Conservation (phyloP, 2,329 filamentous ascomycete species). For the Tolypocladium paradoxum region DNA sequence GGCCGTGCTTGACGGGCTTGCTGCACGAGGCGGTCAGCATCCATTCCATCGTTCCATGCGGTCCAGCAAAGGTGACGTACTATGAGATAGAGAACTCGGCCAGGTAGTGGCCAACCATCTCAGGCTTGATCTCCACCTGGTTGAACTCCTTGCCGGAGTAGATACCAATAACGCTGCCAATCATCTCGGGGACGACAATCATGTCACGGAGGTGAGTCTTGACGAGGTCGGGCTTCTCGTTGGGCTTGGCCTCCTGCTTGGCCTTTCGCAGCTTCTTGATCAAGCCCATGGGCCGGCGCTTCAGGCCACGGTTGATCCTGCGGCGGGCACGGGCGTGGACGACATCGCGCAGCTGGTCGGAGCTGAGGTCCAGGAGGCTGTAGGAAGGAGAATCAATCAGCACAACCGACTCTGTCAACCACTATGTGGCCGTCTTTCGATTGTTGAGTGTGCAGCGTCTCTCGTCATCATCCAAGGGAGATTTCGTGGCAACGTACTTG, state of each 20-base stretch:
- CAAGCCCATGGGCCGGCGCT: slow-evolving; percentile 99
- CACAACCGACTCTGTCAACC: not conserved
- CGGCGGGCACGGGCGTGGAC: slow-evolving; percentile 97
- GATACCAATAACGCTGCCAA: slow-evolving; percentile 95
- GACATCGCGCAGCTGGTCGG: slow-evolving; percentile 97
- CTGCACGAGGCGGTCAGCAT: slow-evolving; percentile 49
- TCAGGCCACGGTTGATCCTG: slow-evolving; percentile 98
- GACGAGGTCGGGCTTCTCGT: slow-evolving; percentile 99
- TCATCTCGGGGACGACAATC: slow-evolving; percentile 99
- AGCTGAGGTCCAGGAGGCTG: slow-evolving; percentile 96
- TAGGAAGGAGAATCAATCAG: slow-evolving; percentile 14
- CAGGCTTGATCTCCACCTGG: slow-evolving; percentile 99
- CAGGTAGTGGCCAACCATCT: slow-evolving; percentile 99
- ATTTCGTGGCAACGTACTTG: slow-evolving; percentile 58
- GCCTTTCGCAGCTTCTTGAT: slow-evolving; percentile 99
- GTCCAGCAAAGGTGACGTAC: slow-evolving; percentile 45
- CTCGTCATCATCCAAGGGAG: not conserved
- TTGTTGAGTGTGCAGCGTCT: not conserved
- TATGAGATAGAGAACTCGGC: slow-evolving; percentile 99
- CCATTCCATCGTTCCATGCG: not conserved
- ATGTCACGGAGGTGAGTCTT: slow-evolving; percentile 99
- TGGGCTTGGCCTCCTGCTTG: slow-evolving; percentile 97
- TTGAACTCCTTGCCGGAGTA: slow-evolving; percentile 99
- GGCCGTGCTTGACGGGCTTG: slow-evolving; percentile 99
- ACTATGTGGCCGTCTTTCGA: slow-evolving; percentile 3